Conservation (phyloP, 1,284 basidiomycete species). For the Leccinum variabile region DNA sequence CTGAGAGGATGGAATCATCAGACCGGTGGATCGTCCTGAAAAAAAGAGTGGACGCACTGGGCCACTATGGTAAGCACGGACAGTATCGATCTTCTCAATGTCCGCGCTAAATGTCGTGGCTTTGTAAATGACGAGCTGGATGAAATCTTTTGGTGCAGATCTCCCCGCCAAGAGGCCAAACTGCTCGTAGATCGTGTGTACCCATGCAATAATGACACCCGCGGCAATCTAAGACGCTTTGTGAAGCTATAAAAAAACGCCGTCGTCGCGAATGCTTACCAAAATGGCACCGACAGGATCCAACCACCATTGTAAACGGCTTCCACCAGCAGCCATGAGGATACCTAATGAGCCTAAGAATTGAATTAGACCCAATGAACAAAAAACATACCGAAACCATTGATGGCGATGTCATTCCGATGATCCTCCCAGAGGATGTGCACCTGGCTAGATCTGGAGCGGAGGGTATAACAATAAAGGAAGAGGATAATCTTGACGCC, state of each 20-base stretch:
- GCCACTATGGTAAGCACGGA: conserved; percentile 84
- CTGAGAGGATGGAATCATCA: conserved; percentile 34
- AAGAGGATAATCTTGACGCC: conserved; percentile 86
- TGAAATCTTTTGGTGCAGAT: conserved; percentile 87
- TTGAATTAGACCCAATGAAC: conserved; percentile 3
- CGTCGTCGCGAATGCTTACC: conserved; percentile 42
- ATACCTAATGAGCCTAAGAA: conserved; percentile 55
- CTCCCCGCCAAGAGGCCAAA: conserved; percentile 90
- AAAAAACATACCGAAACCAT: conserved; percentile 59
- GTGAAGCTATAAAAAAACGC: conserved; percentile 4
- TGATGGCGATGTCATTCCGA: conserved; percentile 86
- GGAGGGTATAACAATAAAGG: conserved; percentile 81
- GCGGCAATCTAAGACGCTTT: conserved; percentile 60
- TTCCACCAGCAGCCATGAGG: conserved; percentile 88
- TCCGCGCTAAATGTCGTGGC: conserved; percentile 84
- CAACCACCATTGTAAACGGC: conserved; percentile 83
- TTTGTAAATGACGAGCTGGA: conserved; percentile 92
- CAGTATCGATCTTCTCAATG: conserved; percentile 87
- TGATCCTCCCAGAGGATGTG: conserved; percentile 95
- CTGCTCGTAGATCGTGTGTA: conserved; percentile 71
- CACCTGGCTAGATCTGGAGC: conserved; percentile 85
- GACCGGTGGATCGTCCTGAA: background rate
- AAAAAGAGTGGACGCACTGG: conserved; percentile 45
- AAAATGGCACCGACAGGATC: conserved; percentile 82
- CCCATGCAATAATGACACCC: conserved; percentile 84